phyloP scores from a whole-genome alignment of 2,329 filamentous ascomycete genomes.

The Fusarium coicis region DNA sequence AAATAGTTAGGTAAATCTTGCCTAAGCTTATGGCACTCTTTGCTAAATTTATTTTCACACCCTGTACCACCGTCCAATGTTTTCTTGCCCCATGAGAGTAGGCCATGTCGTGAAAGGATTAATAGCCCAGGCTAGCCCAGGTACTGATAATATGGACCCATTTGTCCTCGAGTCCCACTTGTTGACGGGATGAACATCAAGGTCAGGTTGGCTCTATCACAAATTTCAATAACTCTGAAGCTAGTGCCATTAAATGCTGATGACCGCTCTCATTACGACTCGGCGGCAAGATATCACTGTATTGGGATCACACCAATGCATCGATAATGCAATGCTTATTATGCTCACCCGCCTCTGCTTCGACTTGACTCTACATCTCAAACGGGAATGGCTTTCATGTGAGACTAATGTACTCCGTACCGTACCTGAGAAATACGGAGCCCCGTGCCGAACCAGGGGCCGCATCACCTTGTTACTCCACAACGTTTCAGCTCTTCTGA shows the following conservation, averaged over 20 bases:
- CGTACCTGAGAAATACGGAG: slow-evolving; percentile 29
- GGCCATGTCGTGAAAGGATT: slow-evolving; percentile 7
- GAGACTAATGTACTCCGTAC: slow-evolving; percentile 28
- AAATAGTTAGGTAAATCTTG: too few relatives aligned
- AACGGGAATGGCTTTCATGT: slow-evolving; percentile 17
- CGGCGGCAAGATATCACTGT: neutral
- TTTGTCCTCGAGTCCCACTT: slow-evolving; percentile 3
- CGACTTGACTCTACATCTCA: slow-evolving; percentile 16
- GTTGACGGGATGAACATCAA: neutral
- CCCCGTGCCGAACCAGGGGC: slow-evolving; percentile 15
- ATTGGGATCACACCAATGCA: neutral
- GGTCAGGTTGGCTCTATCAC: slow-evolving; percentile 4
- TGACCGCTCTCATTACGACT: neutral
- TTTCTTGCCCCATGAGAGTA: too few relatives aligned
- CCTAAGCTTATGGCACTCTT: too few relatives aligned
- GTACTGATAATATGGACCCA: neutral
- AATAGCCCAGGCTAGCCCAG: too few relatives aligned
- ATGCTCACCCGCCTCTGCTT: neutral
- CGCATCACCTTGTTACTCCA: slow-evolving; percentile 28
- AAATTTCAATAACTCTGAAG: slow-evolving; percentile 9
- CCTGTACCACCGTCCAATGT: too few relatives aligned
- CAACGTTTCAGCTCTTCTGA: slow-evolving; percentile 36
- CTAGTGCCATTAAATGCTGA: neutral
- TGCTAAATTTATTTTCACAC: too few relatives aligned
- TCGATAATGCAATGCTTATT: neutral